Evolutionary conservation across 371 early-diverging fungal genomes (phyloP), one percentile per base, ranked within the genome.

Genomic region (Mortierella sp.): DNA sequence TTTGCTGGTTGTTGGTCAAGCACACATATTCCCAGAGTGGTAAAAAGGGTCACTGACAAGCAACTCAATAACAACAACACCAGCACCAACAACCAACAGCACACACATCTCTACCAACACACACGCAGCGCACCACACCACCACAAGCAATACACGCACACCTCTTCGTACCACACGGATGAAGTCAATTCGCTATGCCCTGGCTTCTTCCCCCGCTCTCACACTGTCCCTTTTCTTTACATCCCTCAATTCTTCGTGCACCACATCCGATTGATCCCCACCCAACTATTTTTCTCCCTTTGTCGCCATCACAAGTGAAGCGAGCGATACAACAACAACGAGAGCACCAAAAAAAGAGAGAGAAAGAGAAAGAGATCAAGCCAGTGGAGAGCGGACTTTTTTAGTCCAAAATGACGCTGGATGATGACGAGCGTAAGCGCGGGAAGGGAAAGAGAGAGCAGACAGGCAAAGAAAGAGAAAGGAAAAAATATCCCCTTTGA

Each of bases 351-450:
- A 29, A 60, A 60, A 60, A 38, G 16, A 6, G 35, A 16, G 35
- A 63, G 35, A 60, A 35, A 63, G 29, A 60, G 32, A 60, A 18
- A 32, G 38, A 65, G 65, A 65, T 65, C 65, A 65, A 18, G 65
- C 35, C 65, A 38, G 65, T 38, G 10, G 41, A 16, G 65, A 65
- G 65, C 65, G 65, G 65, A 65, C 65, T 71, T 72, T 46, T 46
- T 44, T 72, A 16, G 12, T 72, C 35, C 49, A 35, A 51, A 24
- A 35, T 21, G 49, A 72, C 72, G 72, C 72, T 35, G 72, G 49
- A 72, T 48, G 72, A 72, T 72, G 72, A 72, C 72, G 72, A 35
- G 49, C 49, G 49, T 44, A 72, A 44, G 51, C 49, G 38, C 72
- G 72, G 72, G 51, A 72, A 71, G 72, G 10, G 72, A 48, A 29